These are phyloP conservation scores for Malassezia furfur DNA, from an alignment of 1,284 basidiomycete genomes.

Conservation along the genomic window DNA sequence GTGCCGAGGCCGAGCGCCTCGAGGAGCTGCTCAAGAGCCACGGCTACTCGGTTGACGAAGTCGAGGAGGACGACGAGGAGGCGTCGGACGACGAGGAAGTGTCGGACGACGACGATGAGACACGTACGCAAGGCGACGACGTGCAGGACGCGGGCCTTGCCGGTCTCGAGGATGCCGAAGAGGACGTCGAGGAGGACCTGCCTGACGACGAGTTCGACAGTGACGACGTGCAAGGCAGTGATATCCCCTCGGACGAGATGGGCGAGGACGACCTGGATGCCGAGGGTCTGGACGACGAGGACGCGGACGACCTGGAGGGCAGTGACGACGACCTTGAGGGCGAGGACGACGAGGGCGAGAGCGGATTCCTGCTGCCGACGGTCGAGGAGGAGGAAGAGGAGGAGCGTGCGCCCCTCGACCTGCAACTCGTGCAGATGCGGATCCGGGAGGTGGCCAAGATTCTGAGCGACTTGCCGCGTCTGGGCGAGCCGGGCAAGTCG, in stretches of 20 bases:
- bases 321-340: constrained; percentile 17
- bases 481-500: constrained; percentile 57
- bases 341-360: constrained; percentile 53
- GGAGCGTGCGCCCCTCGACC: constrained; percentile 53
- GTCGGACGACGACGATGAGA: constrained; percentile 28
- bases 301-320: constrained; percentile 18
- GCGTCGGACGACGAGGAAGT: constrained; percentile 25
- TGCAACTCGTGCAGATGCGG: constrained; percentile 73
- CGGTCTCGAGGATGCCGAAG: constrained; percentile 25
- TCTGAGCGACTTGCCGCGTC: constrained; percentile 50
- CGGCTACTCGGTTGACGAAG: constrained; percentile 28
- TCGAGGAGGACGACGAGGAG: constrained; percentile 15
- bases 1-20: constrained; percentile 45
- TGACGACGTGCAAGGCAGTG: constrained; percentile 16
- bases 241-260: constrained; percentile 47
- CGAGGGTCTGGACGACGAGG: not conserved
- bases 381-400: constrained; percentile 71
- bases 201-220: constrained; percentile 13
- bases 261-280: constrained; percentile 8
- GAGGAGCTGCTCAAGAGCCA: constrained; percentile 43
- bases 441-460: constrained; percentile 80
- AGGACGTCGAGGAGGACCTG: constrained; percentile 16
- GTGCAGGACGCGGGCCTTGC: constrained; percentile 17
- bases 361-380: constrained; percentile 67
- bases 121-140: constrained; percentile 1